Base-by-base conservation (phyloP, 805 yeast genomes). In the Candida ponderosae region DNA sequence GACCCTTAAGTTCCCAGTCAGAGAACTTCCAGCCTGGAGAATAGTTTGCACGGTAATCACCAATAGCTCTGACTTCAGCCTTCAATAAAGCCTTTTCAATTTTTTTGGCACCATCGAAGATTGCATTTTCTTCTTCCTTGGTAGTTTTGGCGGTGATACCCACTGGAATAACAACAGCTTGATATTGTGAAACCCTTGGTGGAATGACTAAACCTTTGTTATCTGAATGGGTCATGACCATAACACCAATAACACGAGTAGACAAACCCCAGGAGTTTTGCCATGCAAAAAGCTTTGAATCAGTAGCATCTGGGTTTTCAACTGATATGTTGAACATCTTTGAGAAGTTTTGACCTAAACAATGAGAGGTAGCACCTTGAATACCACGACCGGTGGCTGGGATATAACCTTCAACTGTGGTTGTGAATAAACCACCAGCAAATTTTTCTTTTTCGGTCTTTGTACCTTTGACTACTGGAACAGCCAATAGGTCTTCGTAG, bases 201-300 rank as follows among this genome's bases (percentile, higher is more conserved):
- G 99, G 99, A 51, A 94, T 73, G 34, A 93, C 97, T 52, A 93
- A 72, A 63, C 99, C 99, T 71, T 88, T 90, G 74, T 94, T 89
- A 65, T 93, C 99, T 28, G 97, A 88, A 63, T 93, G 99, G 41
- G 88, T 77, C 99, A 93, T 93, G 42, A 87, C 88, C 97, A 93
- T 93, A 50, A 94, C 99, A 74, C 99, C 99, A 60, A 93, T 89
- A 47, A 84, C 93, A 68, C 99, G 86, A 41, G 99, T 93, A 34
- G 97, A 89, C 52, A 93, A 70, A 67, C 99, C 99, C 99, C 99
- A 93, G 11, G 97, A 89, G 72, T 94, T 93, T 70, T 93, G 99
- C 77, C 80, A 87, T 26, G 93, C 96, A 52, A 69, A 77, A 35
- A 89, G 68, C 68, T 87, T 84, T 56, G 93, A 79, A 43, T 85